Percentiles rank a stretch among this genome's conserved stretches.
Evolutionary conservation across 495 filamentous ascomycete species (phyloP).

Genomic region (Lasiosphaeria ovina): DNA sequence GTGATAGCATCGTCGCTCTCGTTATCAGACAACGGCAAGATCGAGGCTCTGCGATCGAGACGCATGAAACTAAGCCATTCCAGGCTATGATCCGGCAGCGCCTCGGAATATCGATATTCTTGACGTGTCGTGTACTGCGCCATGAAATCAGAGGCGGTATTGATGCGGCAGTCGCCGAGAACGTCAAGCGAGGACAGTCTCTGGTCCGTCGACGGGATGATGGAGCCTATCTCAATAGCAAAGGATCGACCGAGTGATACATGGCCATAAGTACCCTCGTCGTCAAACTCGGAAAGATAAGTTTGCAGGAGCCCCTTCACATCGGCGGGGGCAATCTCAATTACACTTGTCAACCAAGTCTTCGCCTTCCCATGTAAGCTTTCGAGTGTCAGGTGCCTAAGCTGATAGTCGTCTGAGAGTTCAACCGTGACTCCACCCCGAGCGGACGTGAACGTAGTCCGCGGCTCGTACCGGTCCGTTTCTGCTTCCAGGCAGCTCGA

Average conservation of each 20-base stretch:
- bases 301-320: conserved; percentile 92
- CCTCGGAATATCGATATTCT: conserved; percentile 80
- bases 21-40: conserved; percentile 39
- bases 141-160: conserved; percentile 92
- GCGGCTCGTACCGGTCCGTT: conserved; percentile 88
- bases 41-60: conserved; percentile 42
- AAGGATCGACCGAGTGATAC: conserved; percentile 94
- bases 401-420: conserved; percentile 82
- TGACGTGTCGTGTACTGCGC: conserved; percentile 97
- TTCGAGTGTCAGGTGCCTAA: conserved; percentile 74
- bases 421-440: conserved; percentile 77
- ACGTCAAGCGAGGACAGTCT: conserved; percentile 74
- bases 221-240: conserved; percentile 85
- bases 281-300: conserved; percentile 89
- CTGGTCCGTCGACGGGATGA: conserved; percentile 85
- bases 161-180: conserved; percentile 67
- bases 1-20: conserved; percentile 56
- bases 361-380: conserved; percentile 75
- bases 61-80: conserved; percentile 62
- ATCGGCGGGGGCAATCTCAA: conserved; percentile 88
- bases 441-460: conserved; percentile 70
- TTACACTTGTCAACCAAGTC: conserved; percentile 71
- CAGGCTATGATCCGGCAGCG: conserved; percentile 58
- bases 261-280: conserved; percentile 82
- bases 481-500: conserved; percentile 88